Evolutionary conservation across 805 yeast species (phyloP).

Genomic region (Candida incommunis): DNA sequence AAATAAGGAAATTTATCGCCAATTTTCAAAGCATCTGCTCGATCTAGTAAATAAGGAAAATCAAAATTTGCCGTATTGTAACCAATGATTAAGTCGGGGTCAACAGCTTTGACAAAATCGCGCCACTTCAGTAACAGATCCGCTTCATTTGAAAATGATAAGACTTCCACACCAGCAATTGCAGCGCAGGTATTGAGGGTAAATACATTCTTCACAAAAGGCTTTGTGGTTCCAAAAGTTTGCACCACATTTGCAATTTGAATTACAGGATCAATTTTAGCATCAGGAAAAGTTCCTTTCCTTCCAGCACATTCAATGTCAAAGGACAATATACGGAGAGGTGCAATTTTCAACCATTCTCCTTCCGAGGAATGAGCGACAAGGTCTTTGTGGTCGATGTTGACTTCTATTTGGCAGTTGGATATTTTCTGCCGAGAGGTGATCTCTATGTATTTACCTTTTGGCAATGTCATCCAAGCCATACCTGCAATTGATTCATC

Average conservation of each 20-base stretch:
- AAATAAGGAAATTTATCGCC: slow-evolving; percentile 62
- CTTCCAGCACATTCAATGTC: slow-evolving; percentile 99
- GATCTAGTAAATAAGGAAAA: slow-evolving; percentile 78
- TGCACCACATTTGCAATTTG: slow-evolving; percentile 95
- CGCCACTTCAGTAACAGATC: slow-evolving; percentile 81
- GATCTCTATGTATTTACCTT: slow-evolving; percentile 39
- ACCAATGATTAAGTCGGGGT: slow-evolving; percentile 95
- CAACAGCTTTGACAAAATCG: slow-evolving; percentile 69
- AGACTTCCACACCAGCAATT: slow-evolving; percentile 85
- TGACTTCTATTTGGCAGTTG: slow-evolving; percentile 75
- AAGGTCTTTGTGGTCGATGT: slow-evolving; percentile 51
- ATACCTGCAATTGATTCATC: slow-evolving; percentile 86
- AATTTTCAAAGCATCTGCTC: slow-evolving; percentile 64
- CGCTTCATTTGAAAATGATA: slow-evolving; percentile 56
- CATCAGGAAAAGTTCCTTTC: slow-evolving; percentile 91
- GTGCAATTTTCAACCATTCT: slow-evolving; percentile 86
- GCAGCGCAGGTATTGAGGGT: slow-evolving; percentile 86
- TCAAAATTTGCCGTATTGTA: slow-evolving; percentile 92
- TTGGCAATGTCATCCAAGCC: slow-evolving; percentile 93
- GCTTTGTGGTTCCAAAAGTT: slow-evolving; percentile 66
- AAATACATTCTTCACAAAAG: slow-evolving; percentile 88
- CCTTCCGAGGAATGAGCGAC: slow-evolving; percentile 82
- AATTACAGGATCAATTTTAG: slow-evolving; percentile 84
- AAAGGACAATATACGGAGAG: slow-evolving; percentile 81
- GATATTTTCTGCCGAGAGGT: slow-evolving; percentile 32